phyloP scores from a whole-genome alignment of 2,329 filamentous ascomycete species.

The Kalmusia sp. region DNA sequence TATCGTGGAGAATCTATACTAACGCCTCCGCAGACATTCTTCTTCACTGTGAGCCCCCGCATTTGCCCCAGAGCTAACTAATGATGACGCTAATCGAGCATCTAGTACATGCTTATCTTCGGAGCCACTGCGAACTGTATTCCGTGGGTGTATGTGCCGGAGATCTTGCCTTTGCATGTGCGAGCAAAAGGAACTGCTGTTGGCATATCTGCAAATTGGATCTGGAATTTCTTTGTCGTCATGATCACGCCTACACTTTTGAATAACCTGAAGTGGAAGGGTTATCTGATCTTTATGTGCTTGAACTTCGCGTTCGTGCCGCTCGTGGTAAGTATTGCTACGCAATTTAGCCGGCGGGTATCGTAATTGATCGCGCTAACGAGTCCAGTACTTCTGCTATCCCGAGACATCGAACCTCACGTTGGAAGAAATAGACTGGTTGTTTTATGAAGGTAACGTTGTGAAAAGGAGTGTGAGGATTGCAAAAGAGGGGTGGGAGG shows the following conservation, averaged over 20 bases:
- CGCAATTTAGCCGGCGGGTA: conserved; percentile 3
- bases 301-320: conserved; percentile 56
- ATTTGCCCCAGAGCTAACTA: not conserved
- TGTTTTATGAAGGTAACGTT: conserved; percentile 41
- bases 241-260: conserved; percentile 62
- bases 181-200: conserved; percentile 59
- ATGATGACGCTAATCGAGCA: not conserved
- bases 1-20: not conserved
- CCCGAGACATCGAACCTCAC: conserved; percentile 45
- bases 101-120: conserved; percentile 33
- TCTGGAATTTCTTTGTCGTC: conserved; percentile 59
- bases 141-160: conserved; percentile 59
- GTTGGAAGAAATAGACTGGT: conserved; percentile 45
- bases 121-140: conserved; percentile 40
- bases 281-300: conserved; percentile 61
- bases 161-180: conserved; percentile 59
- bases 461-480: conserved; percentile 28
- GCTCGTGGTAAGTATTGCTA: conserved; percentile 41
- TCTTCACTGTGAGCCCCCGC: conserved; percentile 53
- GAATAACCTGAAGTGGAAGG: conserved; percentile 57
- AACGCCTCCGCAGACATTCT: conserved; percentile 45
- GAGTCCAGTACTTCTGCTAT: conserved; percentile 50
- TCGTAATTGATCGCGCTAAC: conserved; percentile 5
- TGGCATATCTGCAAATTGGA: conserved; percentile 58
- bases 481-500: conserved; percentile 34